phyloP scores from a whole-genome alignment of 208 protist genomes.

The Porcisia deanei region DNA sequence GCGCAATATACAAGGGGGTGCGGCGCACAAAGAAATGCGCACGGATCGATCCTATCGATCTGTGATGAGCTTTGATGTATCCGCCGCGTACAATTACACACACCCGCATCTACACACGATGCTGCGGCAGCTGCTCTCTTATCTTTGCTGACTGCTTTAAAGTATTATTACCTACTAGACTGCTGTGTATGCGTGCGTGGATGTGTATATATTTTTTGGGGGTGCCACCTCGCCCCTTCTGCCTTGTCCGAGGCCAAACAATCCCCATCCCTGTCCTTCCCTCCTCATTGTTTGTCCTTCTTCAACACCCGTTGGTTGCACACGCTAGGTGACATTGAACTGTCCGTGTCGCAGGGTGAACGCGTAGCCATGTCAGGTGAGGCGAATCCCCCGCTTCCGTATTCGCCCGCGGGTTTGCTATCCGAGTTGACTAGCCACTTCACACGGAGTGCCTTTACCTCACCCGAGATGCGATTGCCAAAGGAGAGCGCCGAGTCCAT shows the following conservation, averaged over 20 bases:
- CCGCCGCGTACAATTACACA: neutral
- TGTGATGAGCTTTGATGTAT: neutral
- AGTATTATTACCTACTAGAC: neutral
- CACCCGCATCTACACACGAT: neutral
- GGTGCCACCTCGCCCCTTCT: too few relatives aligned
- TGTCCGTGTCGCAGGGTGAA: neutral
- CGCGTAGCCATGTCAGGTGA: neutral
- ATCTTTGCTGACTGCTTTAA: neutral
- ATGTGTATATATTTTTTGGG: neutral
- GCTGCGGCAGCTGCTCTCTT: neutral
- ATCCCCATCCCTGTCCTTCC: neutral
- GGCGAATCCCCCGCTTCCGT: neutral
- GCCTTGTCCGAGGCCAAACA: too few relatives aligned
- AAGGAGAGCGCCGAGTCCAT: conserved; percentile 14
- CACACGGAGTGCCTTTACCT: conserved; percentile 3
- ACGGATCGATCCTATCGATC: neutral
- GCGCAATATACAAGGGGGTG: neutral
- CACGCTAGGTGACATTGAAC: neutral
- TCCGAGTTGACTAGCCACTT: conserved; percentile 10
- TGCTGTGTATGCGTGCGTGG: neutral
- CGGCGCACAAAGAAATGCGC: too few relatives aligned
- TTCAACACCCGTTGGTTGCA: neutral
- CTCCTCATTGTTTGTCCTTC: neutral
- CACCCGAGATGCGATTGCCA: conserved; percentile 5
- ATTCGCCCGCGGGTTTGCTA: neutral